These are phyloP conservation scores for Mortierella sp. DNA, from an alignment of 371 early-diverging fungal species.

Conservation along the genomic window DNA sequence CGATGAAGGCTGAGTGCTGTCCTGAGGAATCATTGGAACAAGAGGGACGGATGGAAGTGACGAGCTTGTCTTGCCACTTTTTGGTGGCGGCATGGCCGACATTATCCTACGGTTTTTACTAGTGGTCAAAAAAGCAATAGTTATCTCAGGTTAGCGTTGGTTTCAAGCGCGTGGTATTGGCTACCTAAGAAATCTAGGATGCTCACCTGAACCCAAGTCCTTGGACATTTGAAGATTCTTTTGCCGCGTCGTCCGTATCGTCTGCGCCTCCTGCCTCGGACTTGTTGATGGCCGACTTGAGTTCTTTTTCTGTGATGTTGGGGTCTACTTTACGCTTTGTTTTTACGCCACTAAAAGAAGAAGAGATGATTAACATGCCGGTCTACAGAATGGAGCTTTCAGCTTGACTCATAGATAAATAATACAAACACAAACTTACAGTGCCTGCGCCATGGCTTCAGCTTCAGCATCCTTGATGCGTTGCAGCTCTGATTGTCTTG, in stretches of 20 bases:
- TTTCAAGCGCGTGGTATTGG: too few relatives aligned
- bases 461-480: conserved; percentile 81
- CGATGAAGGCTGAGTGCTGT: background rate
- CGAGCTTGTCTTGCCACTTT: too few relatives aligned
- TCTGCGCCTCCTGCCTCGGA: conserved; percentile 34
- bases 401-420: too few relatives aligned
- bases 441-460: conserved; percentile 81
- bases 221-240: conserved; percentile 56
- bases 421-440: conserved; percentile 61
- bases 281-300: conserved; percentile 62
- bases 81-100: too few relatives aligned
- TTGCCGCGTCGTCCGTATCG: conserved; percentile 54
- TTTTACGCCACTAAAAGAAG: conserved; percentile 59
- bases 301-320: conserved; percentile 67
- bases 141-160: too few relatives aligned
- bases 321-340: conserved; percentile 63
- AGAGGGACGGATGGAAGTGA: background rate
- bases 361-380: too few relatives aligned
- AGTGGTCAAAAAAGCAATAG: too few relatives aligned
- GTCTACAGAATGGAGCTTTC: too few relatives aligned
- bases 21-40: conserved; percentile 29
- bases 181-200: too few relatives aligned
- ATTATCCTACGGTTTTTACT: too few relatives aligned
- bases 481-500: conserved; percentile 62
- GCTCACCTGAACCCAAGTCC: conserved; percentile 73